Conservation (phyloP, 129 eudicot genomes). For the Pseudognaphalium luteoalbum region DNA sequence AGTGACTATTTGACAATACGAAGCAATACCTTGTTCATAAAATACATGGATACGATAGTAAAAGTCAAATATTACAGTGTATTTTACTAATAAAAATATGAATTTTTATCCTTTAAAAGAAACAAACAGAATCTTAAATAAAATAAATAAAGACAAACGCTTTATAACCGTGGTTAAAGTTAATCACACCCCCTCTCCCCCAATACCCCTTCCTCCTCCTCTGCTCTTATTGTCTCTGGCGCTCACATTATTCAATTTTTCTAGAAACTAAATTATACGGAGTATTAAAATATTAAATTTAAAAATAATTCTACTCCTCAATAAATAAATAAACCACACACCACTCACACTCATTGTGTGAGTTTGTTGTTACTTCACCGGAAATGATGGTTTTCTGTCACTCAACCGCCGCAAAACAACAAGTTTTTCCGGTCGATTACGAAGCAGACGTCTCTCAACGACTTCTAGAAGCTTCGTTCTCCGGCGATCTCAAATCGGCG, state of each 20-base stretch:
- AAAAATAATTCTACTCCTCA: neutral
- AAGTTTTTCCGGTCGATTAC: constrained; percentile 79
- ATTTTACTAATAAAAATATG: neutral
- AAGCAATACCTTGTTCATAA: too few relatives aligned
- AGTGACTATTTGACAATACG: too few relatives aligned
- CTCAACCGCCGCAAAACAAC: constrained; percentile 52
- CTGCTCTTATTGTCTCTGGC: constrained; percentile 42
- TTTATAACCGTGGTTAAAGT: constrained; percentile 51
- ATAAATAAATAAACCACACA: constrained; percentile 18
- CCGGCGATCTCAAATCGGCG: constrained; percentile 51
- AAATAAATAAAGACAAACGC: constrained; percentile 28
- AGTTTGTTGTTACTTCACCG: constrained; percentile 17
- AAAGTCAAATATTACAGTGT: neutral
- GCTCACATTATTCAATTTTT: constrained; percentile 77
- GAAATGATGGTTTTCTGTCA: constrained; percentile 75
- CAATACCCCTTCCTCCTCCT: neutral
- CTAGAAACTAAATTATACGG: constrained; percentile 30
- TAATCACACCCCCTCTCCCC: constrained; percentile 14
- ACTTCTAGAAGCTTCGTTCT: constrained; percentile 56
- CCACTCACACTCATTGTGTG: constrained; percentile 1
- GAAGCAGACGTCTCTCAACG: constrained; percentile 78
- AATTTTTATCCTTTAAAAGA: constrained; percentile 8
- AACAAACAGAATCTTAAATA: constrained; percentile 18
- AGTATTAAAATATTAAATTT: constrained; percentile 1
- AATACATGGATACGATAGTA: neutral